phyloP scores from a whole-genome alignment of 306 rosid species.

The Prunus padus region DNA sequence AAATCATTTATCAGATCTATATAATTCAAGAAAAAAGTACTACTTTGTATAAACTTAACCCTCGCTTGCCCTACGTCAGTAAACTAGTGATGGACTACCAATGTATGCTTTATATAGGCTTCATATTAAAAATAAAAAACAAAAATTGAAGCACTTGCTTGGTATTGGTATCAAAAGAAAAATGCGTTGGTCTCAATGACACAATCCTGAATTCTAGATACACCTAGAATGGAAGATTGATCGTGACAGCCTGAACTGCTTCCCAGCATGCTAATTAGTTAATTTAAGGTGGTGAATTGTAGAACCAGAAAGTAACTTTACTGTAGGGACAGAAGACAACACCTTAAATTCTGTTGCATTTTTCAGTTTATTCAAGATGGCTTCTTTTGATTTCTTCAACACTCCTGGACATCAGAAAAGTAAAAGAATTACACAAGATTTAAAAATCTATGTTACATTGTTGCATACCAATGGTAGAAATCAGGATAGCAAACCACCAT shows the following conservation, averaged over 20 bases:
- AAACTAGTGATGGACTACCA: neutral
- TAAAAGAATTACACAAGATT: constrained; percentile 8
- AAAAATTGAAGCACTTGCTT: too few relatives aligned
- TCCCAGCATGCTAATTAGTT: neutral
- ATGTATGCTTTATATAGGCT: neutral
- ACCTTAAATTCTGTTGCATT: constrained; percentile 52
- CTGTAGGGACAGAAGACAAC: constrained; percentile 1
- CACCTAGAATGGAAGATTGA: neutral
- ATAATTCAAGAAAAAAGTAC: too few relatives aligned
- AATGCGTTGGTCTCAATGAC: neutral
- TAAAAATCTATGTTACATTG: neutral
- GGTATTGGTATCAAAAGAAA: neutral
- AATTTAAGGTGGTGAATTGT: neutral
- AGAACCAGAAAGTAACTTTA: neutral
- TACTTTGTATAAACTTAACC: neutral
- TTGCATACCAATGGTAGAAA: constrained; percentile 16
- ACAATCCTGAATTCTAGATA: neutral
- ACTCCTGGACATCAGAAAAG: constrained; percentile 52
- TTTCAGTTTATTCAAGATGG: constrained; percentile 54
- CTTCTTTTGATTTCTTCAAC: constrained; percentile 59
- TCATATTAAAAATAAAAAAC: neutral
- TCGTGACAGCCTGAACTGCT: neutral
- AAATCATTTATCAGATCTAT: neutral
- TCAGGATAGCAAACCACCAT: constrained; percentile 19
- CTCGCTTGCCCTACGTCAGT: neutral